Evolutionary conservation across 2,329 filamentous ascomycete species (phyloP), one percentile per base, ranked within the genome.

Genomic region (Bimuria novae-zelandiae): DNA sequence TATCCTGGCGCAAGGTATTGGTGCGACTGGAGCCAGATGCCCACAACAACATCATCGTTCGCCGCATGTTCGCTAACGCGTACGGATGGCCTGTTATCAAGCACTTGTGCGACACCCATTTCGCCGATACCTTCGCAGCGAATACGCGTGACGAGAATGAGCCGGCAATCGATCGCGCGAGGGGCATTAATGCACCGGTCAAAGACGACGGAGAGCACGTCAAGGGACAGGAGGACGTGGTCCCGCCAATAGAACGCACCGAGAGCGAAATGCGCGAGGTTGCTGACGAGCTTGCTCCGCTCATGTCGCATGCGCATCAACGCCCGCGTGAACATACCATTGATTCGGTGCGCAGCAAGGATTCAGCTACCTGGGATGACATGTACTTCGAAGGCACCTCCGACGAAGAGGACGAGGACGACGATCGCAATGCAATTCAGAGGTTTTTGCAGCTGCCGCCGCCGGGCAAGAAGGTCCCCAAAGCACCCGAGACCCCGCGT

Each of bases 81-180:
- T 96, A 96, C 65, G 94, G 94, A 2, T 99, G 94, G 94, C 94
- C 94, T 0, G 94, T 99, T 0, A 80, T 97, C 44, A 92, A 97
- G 75, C 94, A 99, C 75, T 77, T 97, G 17, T 93, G 94, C 47
- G 92, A 97, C 65, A 92, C 91, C 0, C 94, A 99, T 75, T 99
- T 99, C 70, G 89, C 86, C 49, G 89, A 95, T 68, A 86, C 85
- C 0, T 83, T 83, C 42, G 76, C 82, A 1, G 87, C 89, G 0
- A 80, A 82, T 14, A 86, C 83, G 1, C 80, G 84, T 1, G 89
- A 92, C 63, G 84, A 89, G 43, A 75, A 87, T 27, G 88, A 90
- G 70, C 76, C 80, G 36, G 82, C 79, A n/a, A 72, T 75, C 0
- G 92, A 96, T 65, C 83, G 88, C 10, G 90, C 90, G 0, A 84